Conservation (phyloP, 225 moss, liverwort and hornwort species). For the Thuidium tamariscinum region DNA sequence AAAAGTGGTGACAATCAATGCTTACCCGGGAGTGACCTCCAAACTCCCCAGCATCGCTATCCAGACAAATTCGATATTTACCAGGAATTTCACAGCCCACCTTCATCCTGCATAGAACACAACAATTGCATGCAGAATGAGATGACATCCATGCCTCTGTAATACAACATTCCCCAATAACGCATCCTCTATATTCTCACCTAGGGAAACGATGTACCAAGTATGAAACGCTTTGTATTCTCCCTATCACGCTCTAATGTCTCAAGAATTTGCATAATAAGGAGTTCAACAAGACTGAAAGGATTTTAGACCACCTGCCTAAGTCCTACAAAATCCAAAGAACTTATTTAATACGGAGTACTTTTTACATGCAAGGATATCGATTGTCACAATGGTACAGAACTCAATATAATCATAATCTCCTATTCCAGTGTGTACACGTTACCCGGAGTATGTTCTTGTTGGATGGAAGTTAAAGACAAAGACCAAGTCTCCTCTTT, state of each 20-base stretch:
- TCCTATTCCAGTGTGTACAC: not conserved
- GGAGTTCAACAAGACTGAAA: not conserved
- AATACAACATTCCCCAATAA: not conserved
- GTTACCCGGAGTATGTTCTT: slow-evolving; percentile 74
- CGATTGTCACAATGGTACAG: not conserved
- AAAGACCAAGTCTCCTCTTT: slow-evolving; percentile 84
- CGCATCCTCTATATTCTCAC: not conserved
- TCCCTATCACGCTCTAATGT: too few species aligned
- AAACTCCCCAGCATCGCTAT: slow-evolving; percentile 63
- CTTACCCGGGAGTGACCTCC: slow-evolving; percentile 79
- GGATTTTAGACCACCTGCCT: not conserved
- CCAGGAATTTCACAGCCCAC: slow-evolving; percentile 90
- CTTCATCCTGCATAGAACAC: slow-evolving; percentile 50
- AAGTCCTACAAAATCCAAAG: not conserved
- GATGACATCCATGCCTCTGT: not conserved
- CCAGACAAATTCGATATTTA: slow-evolving; percentile 74
- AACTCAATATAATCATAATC: not conserved
- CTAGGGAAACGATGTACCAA: not conserved
- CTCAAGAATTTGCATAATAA: not conserved
- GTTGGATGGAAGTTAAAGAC: slow-evolving; percentile 91
- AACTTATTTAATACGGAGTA: not conserved
- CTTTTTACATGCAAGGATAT: not conserved
- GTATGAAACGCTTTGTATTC: not conserved
- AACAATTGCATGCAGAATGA: not conserved
- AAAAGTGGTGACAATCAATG: not conserved